Evolutionary conservation across 1,284 basidiomycete genomes (phyloP).

Genomic region (Polyporus tsugae): DNA sequence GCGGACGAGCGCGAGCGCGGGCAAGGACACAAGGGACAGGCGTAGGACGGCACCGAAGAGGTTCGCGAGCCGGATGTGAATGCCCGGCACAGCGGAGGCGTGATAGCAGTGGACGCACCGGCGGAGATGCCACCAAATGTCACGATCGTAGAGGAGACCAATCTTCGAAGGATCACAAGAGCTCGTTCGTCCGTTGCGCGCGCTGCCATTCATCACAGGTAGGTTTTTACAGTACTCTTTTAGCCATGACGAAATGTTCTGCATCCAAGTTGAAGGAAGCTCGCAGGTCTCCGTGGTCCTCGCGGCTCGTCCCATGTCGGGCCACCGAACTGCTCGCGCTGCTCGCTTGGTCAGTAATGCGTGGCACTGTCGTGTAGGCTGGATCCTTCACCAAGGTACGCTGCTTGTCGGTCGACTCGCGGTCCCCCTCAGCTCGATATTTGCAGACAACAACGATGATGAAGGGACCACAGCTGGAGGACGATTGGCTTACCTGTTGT

Average conservation of each 20-base stretch:
- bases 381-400: slow-evolving; percentile 76
- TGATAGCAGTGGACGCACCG: slow-evolving; percentile 21
- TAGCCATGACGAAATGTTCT: no score
- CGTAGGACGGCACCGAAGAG: background rate
- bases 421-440: slow-evolving; percentile 12
- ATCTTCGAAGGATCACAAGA: slow-evolving; percentile 87
- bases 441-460: slow-evolving; percentile 90
- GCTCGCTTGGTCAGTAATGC: slow-evolving; percentile 92
- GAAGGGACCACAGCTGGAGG: slow-evolving; percentile 92
- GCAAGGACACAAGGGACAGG: background rate
- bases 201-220: slow-evolving; percentile 84
- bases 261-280: background rate
- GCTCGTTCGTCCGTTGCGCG: slow-evolving; percentile 84
- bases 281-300: slow-evolving; percentile 77
- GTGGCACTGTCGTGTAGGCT: slow-evolving; percentile 80
- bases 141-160: slow-evolving; percentile 72
- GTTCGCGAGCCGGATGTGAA: slow-evolving; percentile 23
- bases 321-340: slow-evolving; percentile 78
- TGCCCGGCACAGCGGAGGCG: no score
- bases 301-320: slow-evolving; percentile 74
- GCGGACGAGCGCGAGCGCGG: slow-evolving; percentile 63
- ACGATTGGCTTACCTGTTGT: slow-evolving; percentile 85
- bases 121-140: slow-evolving; percentile 65
- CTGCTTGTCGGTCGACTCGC: background rate
- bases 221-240: no score